Evolutionary conservation across 768 basidiomycete species (phyloP).

Genomic region (Sarcodon aspratus): DNA sequence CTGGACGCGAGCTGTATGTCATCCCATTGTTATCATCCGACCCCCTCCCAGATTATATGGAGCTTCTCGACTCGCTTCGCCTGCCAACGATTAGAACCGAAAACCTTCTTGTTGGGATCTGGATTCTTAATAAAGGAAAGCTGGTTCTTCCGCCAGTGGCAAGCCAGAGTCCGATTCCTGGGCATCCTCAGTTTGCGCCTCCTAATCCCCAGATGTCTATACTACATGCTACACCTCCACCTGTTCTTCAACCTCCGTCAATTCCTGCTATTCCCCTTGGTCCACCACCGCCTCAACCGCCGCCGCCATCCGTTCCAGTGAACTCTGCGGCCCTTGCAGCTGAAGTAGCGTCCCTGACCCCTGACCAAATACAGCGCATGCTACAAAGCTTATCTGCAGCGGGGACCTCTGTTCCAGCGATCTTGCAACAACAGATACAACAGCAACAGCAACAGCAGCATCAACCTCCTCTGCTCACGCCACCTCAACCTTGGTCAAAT

Average conservation of each 20-base stretch:
- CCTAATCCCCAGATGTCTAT: conserved; percentile 2
- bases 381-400: conserved; percentile 42
- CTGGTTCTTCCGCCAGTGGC: conserved; percentile 28
- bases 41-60: conserved; percentile 75
- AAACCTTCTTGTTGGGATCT: conserved; percentile 70
- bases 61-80: conserved; percentile 65
- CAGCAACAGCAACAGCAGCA: conserved; percentile 6
- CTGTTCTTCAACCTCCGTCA: background rate
- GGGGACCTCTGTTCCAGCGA: conserved; percentile 6
- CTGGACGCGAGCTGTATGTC: conserved; percentile 82
- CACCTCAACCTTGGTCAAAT: conserved; percentile 9
- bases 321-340: conserved; percentile 36
- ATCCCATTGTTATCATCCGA: conserved; percentile 60
- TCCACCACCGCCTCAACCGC: conserved; percentile 6
- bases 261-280: conserved; percentile 6
- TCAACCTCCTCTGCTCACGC: conserved; percentile 15
- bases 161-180: conserved; percentile 18
- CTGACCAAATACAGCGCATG: conserved; percentile 65
- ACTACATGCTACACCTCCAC: background rate
- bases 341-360: conserved; percentile 63
- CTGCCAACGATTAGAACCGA: conserved; percentile 52
- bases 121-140: conserved; percentile 78
- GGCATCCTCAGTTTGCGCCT: conserved; percentile 4
- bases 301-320: background rate
- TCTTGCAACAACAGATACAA: conserved; percentile 10